Percentiles rank a stretch among this genome's conserved stretches.
Evolutionary conservation across 2,329 filamentous ascomycete species (phyloP).

Genomic region (Graphilbum fragrans): DNA sequence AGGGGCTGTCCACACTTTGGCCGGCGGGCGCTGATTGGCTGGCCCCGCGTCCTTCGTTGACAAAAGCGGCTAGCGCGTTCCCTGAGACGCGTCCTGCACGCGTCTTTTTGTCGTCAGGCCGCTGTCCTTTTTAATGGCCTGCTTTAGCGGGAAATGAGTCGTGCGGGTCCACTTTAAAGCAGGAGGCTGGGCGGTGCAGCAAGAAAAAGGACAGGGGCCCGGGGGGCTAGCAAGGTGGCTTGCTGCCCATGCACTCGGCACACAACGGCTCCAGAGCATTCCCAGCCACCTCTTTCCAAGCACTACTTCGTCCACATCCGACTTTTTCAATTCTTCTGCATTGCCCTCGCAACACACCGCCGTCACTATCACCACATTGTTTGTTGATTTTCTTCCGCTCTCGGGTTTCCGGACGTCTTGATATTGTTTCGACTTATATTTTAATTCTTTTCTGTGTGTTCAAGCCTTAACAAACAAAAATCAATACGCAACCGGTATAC

Average conservation of each 20-base stretch:
- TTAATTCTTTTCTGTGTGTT: too few relatives aligned
- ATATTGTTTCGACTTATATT: too few relatives aligned
- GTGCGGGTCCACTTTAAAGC: slow-evolving; percentile 6
- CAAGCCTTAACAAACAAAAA: too few relatives aligned
- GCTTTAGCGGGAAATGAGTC: slow-evolving; percentile 1
- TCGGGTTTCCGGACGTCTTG: neutral
- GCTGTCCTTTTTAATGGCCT: neutral
- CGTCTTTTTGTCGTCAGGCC: slow-evolving; percentile 7
- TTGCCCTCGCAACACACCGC: neutral
- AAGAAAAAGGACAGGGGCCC: neutral
- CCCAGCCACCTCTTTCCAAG: slow-evolving; percentile 8
- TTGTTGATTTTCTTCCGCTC: neutral
- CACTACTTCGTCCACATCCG: neutral
- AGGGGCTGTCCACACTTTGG: neutral
- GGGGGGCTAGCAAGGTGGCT: too few relatives aligned
- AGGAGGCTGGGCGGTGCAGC: neutral
- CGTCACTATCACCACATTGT: neutral
- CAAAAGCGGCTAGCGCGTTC: neutral
- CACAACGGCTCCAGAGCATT: neutral
- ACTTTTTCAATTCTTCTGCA: neutral
- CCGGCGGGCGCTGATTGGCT: slow-evolving; percentile 4
- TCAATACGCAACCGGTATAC: too few relatives aligned
- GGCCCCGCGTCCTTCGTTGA: neutral
- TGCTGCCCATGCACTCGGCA: neutral
- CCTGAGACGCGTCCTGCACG: slow-evolving; percentile 7